Evolutionary conservation across 805 yeast species (phyloP), one percentile per base, ranked within the genome.

Genomic region (Starmerella geochares): DNA sequence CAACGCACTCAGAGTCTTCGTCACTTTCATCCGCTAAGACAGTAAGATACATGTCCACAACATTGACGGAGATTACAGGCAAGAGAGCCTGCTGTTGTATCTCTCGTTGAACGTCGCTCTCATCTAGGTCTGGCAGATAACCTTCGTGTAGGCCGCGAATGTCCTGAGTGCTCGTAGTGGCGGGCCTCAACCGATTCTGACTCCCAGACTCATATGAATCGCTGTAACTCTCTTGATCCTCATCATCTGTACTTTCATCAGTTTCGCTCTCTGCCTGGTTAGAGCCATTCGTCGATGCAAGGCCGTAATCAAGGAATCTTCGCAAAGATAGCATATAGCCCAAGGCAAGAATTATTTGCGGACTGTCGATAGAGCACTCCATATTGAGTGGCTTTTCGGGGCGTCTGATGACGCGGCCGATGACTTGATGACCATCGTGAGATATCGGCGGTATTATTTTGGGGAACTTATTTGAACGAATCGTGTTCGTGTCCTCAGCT

Each of bases 321-420:
- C 83, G 83, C 56, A 92, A 60, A 1, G 92, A 85, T 64, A 88
- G 77, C 31, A 90, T 60, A 64, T 86, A 88, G 61, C 88, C 97
- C 57, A 92, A 68, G 0, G 96, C 96, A 25, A 92, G 63, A 44
- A 92, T 79, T 10, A 83, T 74, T 50, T 76, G 77, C 0, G 96
- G 96, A 54, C 81, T 83, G 52, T 86, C 94, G 10, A 90, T 74
- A 0, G 86, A 56, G 28, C 59, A 57, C 14, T 53, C 47, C 10
- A 58, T 19, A 13, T 40, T 37, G 21, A 57, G 47, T 3, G 59
- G 48, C 17, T 48, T 33, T 33, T 42, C 55, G 41, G 32, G 58
- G 55, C 43, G 39, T 58, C 63, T 17, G 57, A 63, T 2, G 62
- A 65, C 2, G 64, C 60, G 70, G 1, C 83, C 78, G 67, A 76